A percentile compares a stretch with the other conserved stretches of the same genome.
Evolutionary conservation across 139 green algal genomes (phyloP).

Genomic region (Picochlorum sp.): DNA sequence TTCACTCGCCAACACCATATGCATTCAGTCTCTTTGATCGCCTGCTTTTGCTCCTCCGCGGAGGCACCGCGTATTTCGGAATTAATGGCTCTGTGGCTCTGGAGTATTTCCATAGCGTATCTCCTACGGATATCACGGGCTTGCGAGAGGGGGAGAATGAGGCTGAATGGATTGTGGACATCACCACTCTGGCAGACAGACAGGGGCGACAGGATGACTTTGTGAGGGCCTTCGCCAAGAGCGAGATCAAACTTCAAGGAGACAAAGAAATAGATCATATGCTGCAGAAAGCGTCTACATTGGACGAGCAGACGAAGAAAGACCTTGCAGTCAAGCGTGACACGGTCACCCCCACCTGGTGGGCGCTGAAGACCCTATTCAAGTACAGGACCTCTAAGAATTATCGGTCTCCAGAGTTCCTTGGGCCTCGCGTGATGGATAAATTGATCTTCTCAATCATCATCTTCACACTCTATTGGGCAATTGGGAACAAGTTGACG

Average conservation of each 20-base stretch:
- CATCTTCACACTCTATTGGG: slow-evolving; percentile 61
- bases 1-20: slow-evolving; percentile 52
- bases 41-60: slow-evolving; percentile 46
- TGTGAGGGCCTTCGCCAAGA: slow-evolving; percentile 11
- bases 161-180: slow-evolving; percentile 46
- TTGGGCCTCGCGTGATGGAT: slow-evolving; percentile 64
- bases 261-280: slow-evolving; percentile 16
- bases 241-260: slow-evolving; percentile 10
- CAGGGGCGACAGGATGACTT: slow-evolving; percentile 18
- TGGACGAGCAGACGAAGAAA: slow-evolving; percentile 18
- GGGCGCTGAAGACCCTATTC: slow-evolving; percentile 46
- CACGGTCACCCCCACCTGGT: slow-evolving; percentile 70
- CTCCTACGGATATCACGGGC: slow-evolving; percentile 6
- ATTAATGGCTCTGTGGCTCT: slow-evolving; percentile 25
- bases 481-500: slow-evolving; percentile 19
- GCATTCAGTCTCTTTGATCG: slow-evolving; percentile 57
- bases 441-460: slow-evolving; percentile 51
- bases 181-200: slow-evolving; percentile 33
- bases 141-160: slow-evolving; percentile 33
- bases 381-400: slow-evolving; percentile 65
- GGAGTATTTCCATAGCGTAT: slow-evolving; percentile 35
- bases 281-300: slow-evolving; percentile 7
- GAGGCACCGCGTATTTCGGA: slow-evolving; percentile 48
- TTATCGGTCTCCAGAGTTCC: slow-evolving; percentile 43
- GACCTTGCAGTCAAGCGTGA: slow-evolving; percentile 44